phyloP scores from a whole-genome alignment of 805 yeast genomes.

The Schwanniomyces pseudopolymorphus region DNA sequence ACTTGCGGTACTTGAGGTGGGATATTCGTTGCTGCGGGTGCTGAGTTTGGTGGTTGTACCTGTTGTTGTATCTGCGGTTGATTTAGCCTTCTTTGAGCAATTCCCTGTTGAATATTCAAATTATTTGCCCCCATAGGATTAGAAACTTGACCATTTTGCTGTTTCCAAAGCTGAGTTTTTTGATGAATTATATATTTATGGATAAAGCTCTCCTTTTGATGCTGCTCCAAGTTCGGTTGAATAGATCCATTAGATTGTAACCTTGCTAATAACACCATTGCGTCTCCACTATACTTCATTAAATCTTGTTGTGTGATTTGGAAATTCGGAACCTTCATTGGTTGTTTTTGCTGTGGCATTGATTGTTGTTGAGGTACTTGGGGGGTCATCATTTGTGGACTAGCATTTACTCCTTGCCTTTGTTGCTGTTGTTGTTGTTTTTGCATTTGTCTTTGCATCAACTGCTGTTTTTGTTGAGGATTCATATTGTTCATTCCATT shows the following conservation, averaged over 20 bases:
- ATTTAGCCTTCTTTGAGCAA: slow-evolving; percentile 9
- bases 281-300: slow-evolving; percentile 37
- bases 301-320: slow-evolving; percentile 39
- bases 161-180: slow-evolving; percentile 29
- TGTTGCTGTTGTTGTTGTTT: slow-evolving; percentile 20
- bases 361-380: slow-evolving; percentile 30
- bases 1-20: slow-evolving; percentile 11
- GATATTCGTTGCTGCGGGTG: slow-evolving; percentile 3
- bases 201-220: slow-evolving; percentile 38
- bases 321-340: slow-evolving; percentile 26
- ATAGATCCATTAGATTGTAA: slow-evolving; percentile 38
- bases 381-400: slow-evolving; percentile 30
- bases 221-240: slow-evolving; percentile 32
- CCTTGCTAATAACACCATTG: slow-evolving; percentile 35
- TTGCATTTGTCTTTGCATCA: slow-evolving; percentile 36
- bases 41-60: slow-evolving; percentile 11
- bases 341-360: slow-evolving; percentile 21
- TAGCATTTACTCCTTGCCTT: slow-evolving; percentile 18
- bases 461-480: slow-evolving; percentile 40
- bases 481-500: slow-evolving; percentile 23
- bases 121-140: slow-evolving; percentile 7
- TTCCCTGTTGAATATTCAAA: slow-evolving; percentile 10
- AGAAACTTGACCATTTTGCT: slow-evolving; percentile 22
- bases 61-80: slow-evolving; percentile 9
- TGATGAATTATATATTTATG: slow-evolving; percentile 40